phyloP scores from a whole-genome alignment of 768 basidiomycete species.

The Nevesoporus exiguus region DNA sequence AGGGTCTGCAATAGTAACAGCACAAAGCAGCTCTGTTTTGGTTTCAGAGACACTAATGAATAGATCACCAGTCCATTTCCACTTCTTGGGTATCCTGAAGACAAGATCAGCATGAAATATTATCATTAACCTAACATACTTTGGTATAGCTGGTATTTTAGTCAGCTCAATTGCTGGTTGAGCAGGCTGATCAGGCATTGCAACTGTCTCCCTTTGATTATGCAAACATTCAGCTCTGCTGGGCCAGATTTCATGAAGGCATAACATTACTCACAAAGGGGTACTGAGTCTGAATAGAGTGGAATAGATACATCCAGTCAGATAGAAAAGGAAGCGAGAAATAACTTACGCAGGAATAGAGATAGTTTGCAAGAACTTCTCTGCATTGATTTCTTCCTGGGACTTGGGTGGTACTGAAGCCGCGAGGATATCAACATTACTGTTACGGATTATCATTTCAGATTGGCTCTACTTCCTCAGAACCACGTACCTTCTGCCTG shows the following conservation, averaged over 20 bases:
- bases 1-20: constrained; percentile 45
- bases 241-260: neutral
- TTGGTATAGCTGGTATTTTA: constrained; percentile 21
- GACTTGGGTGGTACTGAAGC: constrained; percentile 19
- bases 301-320: neutral
- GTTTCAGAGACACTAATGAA: constrained; percentile 38
- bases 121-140: constrained; percentile 19
- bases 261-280: constrained; percentile 23
- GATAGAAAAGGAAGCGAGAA: neutral
- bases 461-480: neutral
- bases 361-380: constrained; percentile 26
- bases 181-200: neutral
- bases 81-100: constrained; percentile 54
- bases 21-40: constrained; percentile 45
- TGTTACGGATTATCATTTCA: neutral
- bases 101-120: constrained; percentile 3
- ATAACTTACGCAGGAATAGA: constrained; percentile 25
- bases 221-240: neutral
- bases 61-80: constrained; percentile 63
- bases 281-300: constrained; percentile 17
- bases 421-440: constrained; percentile 5
- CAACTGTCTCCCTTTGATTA: constrained; percentile 16
- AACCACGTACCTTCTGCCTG: constrained; percentile 14
- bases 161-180: constrained; percentile 3
- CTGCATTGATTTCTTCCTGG: constrained; percentile 19